These are phyloP conservation scores for Aquanectria penicillioides DNA, from an alignment of 2,329 filamentous ascomycete genomes.

Conservation along the genomic window DNA sequence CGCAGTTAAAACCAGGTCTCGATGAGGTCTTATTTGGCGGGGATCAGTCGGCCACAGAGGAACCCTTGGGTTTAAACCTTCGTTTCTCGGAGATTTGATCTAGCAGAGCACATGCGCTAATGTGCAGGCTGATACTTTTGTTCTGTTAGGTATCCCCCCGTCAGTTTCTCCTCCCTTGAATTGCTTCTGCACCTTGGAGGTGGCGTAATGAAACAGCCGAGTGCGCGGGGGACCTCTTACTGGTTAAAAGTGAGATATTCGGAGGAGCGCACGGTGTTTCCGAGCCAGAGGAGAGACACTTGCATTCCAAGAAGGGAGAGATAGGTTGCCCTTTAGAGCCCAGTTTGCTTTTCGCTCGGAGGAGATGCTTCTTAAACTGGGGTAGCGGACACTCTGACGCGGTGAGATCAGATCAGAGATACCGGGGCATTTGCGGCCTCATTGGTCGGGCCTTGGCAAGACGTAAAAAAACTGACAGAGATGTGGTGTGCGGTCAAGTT, in stretches of 20 bases:
- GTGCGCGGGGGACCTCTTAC: slow-evolving; percentile 45
- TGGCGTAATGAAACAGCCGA: slow-evolving; percentile 51
- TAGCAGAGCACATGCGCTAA: slow-evolving; percentile 44
- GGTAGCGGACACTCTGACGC: slow-evolving; percentile 33
- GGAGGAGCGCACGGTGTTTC: slow-evolving; percentile 46
- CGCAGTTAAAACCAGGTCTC: slow-evolving; percentile 50
- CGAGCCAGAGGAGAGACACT: slow-evolving; percentile 51
- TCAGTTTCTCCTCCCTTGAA: slow-evolving; percentile 46
- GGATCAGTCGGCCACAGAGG: slow-evolving; percentile 41
- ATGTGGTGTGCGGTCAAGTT: slow-evolving; percentile 29
- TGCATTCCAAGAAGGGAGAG: slow-evolving; percentile 49
- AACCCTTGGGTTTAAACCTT: slow-evolving; percentile 41
- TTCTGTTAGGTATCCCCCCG: slow-evolving; percentile 42
- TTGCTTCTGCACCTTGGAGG: slow-evolving; percentile 47
- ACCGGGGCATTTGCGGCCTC: slow-evolving; percentile 31
- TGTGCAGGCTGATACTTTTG: slow-evolving; percentile 44
- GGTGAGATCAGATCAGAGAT: slow-evolving; percentile 32
- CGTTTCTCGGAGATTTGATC: slow-evolving; percentile 53
- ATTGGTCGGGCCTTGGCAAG: slow-evolving; percentile 27
- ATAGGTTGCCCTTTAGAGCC: slow-evolving; percentile 39
- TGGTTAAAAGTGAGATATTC: slow-evolving; percentile 45
- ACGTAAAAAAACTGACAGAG: slow-evolving; percentile 30
- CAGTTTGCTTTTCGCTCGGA: slow-evolving; percentile 22
- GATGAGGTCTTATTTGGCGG: slow-evolving; percentile 49
- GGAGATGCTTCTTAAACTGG: slow-evolving; percentile 32